These are phyloP conservation scores for Paratrypanosoma confusum DNA, from an alignment of 208 protist species.

Conservation along the genomic window DNA sequence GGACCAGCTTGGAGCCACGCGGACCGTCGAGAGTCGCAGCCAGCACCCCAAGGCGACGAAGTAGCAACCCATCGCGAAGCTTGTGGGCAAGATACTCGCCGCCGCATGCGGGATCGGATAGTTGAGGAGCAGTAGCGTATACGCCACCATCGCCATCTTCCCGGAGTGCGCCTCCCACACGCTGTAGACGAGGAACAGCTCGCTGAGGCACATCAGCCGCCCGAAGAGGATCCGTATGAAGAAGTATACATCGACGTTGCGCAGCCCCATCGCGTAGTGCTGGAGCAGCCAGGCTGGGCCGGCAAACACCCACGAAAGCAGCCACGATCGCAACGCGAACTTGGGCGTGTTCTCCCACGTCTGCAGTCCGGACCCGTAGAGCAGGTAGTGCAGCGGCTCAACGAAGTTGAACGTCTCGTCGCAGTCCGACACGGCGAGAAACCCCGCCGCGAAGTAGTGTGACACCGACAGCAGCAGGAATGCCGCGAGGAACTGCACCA, in stretches of 20 bases:
- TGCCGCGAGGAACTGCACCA: conserved; percentile 31
- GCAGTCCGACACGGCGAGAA: conserved; percentile 87
- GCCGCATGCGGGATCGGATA: conserved; percentile 63
- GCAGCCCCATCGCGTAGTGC: conserved; percentile 6
- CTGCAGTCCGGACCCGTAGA: conserved; percentile 90
- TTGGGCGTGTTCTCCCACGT: conserved; percentile 93
- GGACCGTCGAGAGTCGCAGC: conserved; percentile 24
- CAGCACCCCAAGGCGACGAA: conserved; percentile 49
- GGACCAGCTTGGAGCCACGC: background rate
- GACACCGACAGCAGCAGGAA: conserved; percentile 33
- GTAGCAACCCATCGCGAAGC: conserved; percentile 81
- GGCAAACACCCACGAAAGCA: conserved; percentile 81
- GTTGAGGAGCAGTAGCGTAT: conserved; percentile 46
- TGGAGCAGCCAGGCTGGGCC: conserved; percentile 16
- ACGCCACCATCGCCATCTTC: conserved; percentile 23
- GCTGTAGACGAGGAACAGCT: conserved; percentile 51
- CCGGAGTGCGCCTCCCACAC: conserved; percentile 35
- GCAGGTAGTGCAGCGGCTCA: conserved; percentile 91
- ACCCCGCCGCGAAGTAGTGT: conserved; percentile 41
- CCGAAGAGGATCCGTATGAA: conserved; percentile 51
- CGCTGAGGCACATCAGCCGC: conserved; percentile 18
- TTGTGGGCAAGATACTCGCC: conserved; percentile 65
- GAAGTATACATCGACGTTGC: conserved; percentile 49
- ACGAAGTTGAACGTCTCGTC: conserved; percentile 97
- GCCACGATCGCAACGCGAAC: conserved; percentile 86